phyloP scores from a whole-genome alignment of 768 basidiomycete species.

The Ramaria rubella region DNA sequence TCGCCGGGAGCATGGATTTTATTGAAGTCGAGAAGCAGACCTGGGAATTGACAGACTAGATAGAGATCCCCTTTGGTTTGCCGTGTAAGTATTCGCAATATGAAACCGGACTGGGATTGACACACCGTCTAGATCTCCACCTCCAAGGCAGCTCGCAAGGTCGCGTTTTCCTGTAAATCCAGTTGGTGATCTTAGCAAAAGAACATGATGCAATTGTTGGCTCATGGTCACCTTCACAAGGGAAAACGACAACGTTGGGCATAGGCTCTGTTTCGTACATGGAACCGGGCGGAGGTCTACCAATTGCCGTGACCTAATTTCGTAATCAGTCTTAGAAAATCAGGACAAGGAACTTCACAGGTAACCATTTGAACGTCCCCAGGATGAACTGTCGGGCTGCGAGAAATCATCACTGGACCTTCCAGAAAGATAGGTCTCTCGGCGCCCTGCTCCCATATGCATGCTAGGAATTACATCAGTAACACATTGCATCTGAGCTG shows the following conservation, averaged over 20 bases:
- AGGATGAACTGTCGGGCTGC: constrained; percentile 70
- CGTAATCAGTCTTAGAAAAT: not conserved
- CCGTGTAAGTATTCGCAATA: not conserved
- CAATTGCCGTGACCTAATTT: constrained; percentile 55
- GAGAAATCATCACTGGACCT: constrained; percentile 56
- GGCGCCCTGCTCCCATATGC: constrained; percentile 48
- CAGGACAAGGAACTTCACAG: not conserved
- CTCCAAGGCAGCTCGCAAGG: constrained; percentile 60
- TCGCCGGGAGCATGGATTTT: constrained; percentile 37
- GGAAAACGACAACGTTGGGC: constrained; percentile 67
- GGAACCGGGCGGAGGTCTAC: constrained; percentile 53
- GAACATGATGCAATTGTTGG: not conserved
- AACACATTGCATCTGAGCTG: not conserved
- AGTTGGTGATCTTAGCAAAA: not conserved
- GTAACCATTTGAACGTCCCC: constrained; percentile 51
- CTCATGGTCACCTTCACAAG: constrained; percentile 61
- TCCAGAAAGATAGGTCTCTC: constrained; percentile 46
- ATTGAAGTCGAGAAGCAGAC: constrained; percentile 49
- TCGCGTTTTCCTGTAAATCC: constrained; percentile 45
- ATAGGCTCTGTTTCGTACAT: constrained; percentile 47
- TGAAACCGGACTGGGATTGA: not conserved
- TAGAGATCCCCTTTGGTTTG: constrained; percentile 49
- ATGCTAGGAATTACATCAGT: constrained; percentile 35
- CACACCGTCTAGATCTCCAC: constrained; percentile 73
- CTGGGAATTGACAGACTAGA: constrained; percentile 49